Evolutionary conservation across 257 asterid species (phyloP), one percentile per base, ranked within the genome.

Genomic region (Scutellaria baicalensis): DNA sequence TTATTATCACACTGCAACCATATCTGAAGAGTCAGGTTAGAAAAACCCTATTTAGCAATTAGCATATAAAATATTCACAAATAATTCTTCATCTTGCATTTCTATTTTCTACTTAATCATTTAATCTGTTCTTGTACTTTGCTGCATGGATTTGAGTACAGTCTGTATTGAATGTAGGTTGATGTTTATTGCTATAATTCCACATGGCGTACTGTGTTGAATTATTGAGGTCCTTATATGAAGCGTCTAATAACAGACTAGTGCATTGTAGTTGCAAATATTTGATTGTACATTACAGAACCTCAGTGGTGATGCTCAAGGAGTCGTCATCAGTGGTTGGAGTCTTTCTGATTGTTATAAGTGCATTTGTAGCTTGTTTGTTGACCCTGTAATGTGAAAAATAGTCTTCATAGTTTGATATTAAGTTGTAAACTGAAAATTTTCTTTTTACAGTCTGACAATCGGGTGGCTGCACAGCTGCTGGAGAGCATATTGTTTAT

Each of bases 401-500:
- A 56, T 45, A 49, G 71, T 56, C 40, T 58, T 71, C 69, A 23
- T 57, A 43, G 39, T 68, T 17, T 63, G 40, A 51, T 55, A 72
- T 52, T 8, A 23, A 40, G 65, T 48, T 45, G 20, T 43, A 48
- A 31, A 14, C 39, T 75, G 52, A 80, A 49, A 33, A 38, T 68
- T 64, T 79, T 38, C 61, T 77, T 51, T 70, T 56, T 84, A 58
- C 94, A 94, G 99, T 83, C 89, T 57, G 97, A 94, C 82, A 82
- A 84, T 76, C 89, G 90, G 69, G 87, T 81, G 68, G 88, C 90
- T 62, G 99, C 97, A 72, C 96, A 78, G 82, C 81, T 91, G 61
- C 78, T 94, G 95, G 99, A 94, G 88, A 89, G 97, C 82, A 94
- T 94, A 77, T 75, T 94, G 75, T 94, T 91, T 78, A 79, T 94